Percentiles rank a stretch among this genome's conserved stretches.
Conservation (phyloP, 148 eudicot species). For the Diospyros kaki region DNA sequence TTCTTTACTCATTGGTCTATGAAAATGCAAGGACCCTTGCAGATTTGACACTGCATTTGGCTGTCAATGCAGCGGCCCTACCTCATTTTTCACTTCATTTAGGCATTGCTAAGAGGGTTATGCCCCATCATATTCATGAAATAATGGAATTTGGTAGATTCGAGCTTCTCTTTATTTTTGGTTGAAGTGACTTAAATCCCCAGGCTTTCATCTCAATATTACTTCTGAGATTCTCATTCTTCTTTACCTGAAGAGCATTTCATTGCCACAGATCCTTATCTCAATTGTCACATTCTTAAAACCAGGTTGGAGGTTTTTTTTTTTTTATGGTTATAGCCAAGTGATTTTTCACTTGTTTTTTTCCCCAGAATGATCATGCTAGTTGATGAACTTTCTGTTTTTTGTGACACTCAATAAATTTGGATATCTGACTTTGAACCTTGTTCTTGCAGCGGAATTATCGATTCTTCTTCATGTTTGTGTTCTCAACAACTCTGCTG, state of each 20-base stretch:
- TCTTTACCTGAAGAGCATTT: background rate
- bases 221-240: background rate
- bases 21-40: too few species aligned
- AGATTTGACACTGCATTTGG: too few species aligned
- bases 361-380: background rate
- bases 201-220: background rate
- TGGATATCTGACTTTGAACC: background rate
- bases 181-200: background rate
- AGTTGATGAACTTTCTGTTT: background rate
- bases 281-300: background rate
- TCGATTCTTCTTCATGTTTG: conserved; percentile 98
- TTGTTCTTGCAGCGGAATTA: conserved; percentile 78
- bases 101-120: too few species aligned
- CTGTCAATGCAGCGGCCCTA: too few species aligned
- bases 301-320: background rate
- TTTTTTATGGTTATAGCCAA: background rate
- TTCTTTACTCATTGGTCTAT: too few species aligned
- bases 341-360: background rate
- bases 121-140: too few species aligned
- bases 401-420: background rate
- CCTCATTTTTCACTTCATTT: too few species aligned
- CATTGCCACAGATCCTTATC: background rate
- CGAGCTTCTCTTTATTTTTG: too few species aligned
- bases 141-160: background rate
- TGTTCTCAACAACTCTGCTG: conserved; percentile 78